Evolutionary conservation across 164 flowering plant species (phyloP).

Genomic region (Umbilicus rupestris): DNA sequence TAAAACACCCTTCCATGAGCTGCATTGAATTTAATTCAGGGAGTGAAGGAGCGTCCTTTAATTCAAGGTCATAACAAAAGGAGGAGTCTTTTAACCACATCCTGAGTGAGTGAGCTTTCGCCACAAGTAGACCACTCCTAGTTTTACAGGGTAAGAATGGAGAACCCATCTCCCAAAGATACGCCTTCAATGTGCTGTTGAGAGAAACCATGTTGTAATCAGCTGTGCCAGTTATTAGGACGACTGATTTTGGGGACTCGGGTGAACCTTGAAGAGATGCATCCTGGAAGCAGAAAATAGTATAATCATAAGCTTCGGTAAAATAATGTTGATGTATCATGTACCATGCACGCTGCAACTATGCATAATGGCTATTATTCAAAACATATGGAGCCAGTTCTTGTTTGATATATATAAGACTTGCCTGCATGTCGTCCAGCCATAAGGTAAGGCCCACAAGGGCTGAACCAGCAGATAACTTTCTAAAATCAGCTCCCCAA

Average conservation of each 20-base stretch:
- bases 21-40: constrained; percentile 80
- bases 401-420: constrained; percentile 11
- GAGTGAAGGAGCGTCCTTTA: constrained; percentile 62
- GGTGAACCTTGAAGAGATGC: constrained; percentile 88
- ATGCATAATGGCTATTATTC: neutral
- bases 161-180: constrained; percentile 98
- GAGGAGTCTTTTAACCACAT: constrained; percentile 99
- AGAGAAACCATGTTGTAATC: constrained; percentile 83
- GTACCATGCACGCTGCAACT: neutral
- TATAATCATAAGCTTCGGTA: too few relatives aligned
- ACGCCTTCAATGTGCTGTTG: constrained; percentile 68
- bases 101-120: constrained; percentile 83
- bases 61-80: constrained; percentile 87
- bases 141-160: constrained; percentile 90
- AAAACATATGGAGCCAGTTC: neutral
- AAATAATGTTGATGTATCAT: neutral
- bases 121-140: constrained; percentile 69
- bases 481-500: constrained; percentile 98
- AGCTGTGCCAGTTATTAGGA: constrained; percentile 77
- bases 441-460: constrained; percentile 89
- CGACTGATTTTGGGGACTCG: constrained; percentile 87
- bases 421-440: constrained; percentile 97
- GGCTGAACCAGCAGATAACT: constrained; percentile 94
- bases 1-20: constrained; percentile 73
- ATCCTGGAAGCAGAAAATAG: constrained; percentile 42